Percentiles rank a stretch among this genome's conserved stretches.
These are phyloP conservation scores for Stemphylium beticola DNA, from an alignment of 2,329 filamentous ascomycete species.

Conservation along the genomic window DNA sequence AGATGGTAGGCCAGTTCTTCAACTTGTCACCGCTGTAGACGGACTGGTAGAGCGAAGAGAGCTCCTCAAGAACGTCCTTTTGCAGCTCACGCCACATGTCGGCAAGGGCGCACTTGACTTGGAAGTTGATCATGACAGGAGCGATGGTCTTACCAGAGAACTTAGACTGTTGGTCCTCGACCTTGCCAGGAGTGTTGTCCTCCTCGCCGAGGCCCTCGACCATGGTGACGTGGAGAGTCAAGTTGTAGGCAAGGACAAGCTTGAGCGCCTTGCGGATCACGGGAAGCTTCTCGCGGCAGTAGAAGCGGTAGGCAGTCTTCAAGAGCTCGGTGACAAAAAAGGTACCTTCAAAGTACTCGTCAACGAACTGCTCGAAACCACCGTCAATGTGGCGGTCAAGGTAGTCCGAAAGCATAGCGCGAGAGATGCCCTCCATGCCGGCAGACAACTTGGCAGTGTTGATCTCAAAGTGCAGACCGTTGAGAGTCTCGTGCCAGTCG, in stretches of 20 bases:
- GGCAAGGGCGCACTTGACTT: slow-evolving; percentile 95
- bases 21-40: slow-evolving; percentile 97
- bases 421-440: slow-evolving; percentile 84
- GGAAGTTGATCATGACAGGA: slow-evolving; percentile 99
- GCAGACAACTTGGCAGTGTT: slow-evolving; percentile 89
- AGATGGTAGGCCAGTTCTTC: slow-evolving; percentile 99
- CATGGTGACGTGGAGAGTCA: slow-evolving; percentile 93
- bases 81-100: slow-evolving; percentile 98
- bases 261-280: slow-evolving; percentile 96
- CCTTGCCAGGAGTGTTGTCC: slow-evolving; percentile 78
- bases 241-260: slow-evolving; percentile 92
- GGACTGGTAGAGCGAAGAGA: slow-evolving; percentile 91
- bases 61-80: slow-evolving; percentile 93
- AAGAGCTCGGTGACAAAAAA: slow-evolving; percentile 94
- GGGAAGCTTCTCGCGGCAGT: slow-evolving; percentile 83
- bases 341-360: slow-evolving; percentile 95
- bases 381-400: slow-evolving; percentile 93
- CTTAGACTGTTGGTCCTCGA: slow-evolving; percentile 84
- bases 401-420: slow-evolving; percentile 83
- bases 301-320: slow-evolving; percentile 94
- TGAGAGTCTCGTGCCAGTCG: slow-evolving; percentile 87
- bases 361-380: slow-evolving; percentile 90
- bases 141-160: slow-evolving; percentile 90
- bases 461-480: slow-evolving; percentile 81
- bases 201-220: slow-evolving; percentile 88